A percentile compares a stretch with the other conserved stretches of the same genome.
Evolutionary conservation across 2,329 filamentous ascomycete genomes (phyloP).

Genomic region (Fusarium tupiense): DNA sequence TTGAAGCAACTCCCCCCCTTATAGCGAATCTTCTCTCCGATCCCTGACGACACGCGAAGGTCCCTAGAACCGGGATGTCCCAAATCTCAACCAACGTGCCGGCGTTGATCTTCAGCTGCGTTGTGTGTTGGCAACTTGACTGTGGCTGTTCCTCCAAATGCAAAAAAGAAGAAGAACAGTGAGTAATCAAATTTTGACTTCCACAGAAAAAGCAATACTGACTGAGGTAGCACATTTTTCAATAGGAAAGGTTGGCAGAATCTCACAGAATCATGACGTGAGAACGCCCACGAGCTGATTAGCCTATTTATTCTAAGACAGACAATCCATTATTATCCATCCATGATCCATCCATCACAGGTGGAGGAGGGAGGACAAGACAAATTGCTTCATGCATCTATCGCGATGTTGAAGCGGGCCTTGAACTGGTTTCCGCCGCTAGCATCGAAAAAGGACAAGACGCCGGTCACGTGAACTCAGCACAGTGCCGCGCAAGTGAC

Average conservation of each 20-base stretch:
- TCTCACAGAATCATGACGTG: conserved; percentile 12
- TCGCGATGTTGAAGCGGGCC: conserved; percentile 30
- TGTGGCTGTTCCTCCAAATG: background rate
- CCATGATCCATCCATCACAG: background rate
- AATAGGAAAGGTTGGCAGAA: background rate
- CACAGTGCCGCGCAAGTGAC: conserved; percentile 43
- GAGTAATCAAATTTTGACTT: background rate
- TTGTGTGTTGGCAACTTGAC: background rate
- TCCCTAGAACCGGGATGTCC: conserved; percentile 25
- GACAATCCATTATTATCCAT: background rate
- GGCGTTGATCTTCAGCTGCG: conserved; percentile 1
- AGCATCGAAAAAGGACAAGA: conserved; percentile 14
- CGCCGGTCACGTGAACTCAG: conserved; percentile 30
- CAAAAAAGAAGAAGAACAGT: background rate
- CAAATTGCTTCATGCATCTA: conserved; percentile 43
- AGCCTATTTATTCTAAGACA: conserved; percentile 15
- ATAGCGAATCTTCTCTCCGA: conserved; percentile 1
- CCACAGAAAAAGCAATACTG: background rate
- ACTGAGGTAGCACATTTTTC: background rate
- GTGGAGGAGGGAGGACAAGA: conserved; percentile 16
- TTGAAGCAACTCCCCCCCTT: conserved; percentile 5
- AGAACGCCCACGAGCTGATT: conserved; percentile 5
- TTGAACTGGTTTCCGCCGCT: conserved; percentile 32
- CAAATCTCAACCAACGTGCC: conserved; percentile 15
- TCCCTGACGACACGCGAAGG: conserved; percentile 36